Evolutionary conservation across 2,329 filamentous ascomycete genomes (phyloP).

Genomic region (Xylariaceae sp.): DNA sequence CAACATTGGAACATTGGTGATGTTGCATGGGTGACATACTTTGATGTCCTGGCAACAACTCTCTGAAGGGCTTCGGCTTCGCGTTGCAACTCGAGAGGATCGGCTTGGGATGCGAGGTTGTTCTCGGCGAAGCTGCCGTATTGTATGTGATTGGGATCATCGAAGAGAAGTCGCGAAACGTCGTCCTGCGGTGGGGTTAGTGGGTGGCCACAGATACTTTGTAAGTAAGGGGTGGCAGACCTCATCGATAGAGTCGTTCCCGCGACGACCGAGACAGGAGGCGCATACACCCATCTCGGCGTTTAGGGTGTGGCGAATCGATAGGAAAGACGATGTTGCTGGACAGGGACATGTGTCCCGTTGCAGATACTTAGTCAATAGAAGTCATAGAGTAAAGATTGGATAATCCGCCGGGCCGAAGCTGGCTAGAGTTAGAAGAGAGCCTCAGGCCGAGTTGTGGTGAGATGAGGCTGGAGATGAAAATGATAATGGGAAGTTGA

Average conservation of each 20-base stretch:
- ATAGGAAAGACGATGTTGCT: slow-evolving; percentile 7
- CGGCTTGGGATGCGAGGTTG: slow-evolving; percentile 50
- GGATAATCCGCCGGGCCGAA: slow-evolving; percentile 32
- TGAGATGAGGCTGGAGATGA: slow-evolving; percentile 19
- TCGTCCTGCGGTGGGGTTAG: slow-evolving; percentile 44
- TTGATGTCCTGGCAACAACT: slow-evolving; percentile 61
- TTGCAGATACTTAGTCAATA: slow-evolving; percentile 14
- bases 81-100: slow-evolving; percentile 59
- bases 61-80: slow-evolving; percentile 62
- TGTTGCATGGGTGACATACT: slow-evolving; percentile 41
- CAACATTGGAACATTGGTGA: no score
- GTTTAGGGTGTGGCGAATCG: background rate
- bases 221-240: slow-evolving; percentile 33
- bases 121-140: slow-evolving; percentile 62
- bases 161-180: slow-evolving; percentile 56
- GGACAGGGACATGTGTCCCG: slow-evolving; percentile 24
- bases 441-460: slow-evolving; percentile 15
- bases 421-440: slow-evolving; percentile 32
- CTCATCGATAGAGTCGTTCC: slow-evolving; percentile 52
- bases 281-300: slow-evolving; percentile 55
- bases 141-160: slow-evolving; percentile 55
- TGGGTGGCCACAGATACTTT: no score
- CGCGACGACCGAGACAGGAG: slow-evolving; percentile 54
- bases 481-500: slow-evolving; percentile 12
- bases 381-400: slow-evolving; percentile 31